Percentiles rank a stretch among this genome's conserved stretches.
Evolutionary conservation across 2,329 filamentous ascomycete genomes (phyloP).

Genomic region (Seiridium unicorne): DNA sequence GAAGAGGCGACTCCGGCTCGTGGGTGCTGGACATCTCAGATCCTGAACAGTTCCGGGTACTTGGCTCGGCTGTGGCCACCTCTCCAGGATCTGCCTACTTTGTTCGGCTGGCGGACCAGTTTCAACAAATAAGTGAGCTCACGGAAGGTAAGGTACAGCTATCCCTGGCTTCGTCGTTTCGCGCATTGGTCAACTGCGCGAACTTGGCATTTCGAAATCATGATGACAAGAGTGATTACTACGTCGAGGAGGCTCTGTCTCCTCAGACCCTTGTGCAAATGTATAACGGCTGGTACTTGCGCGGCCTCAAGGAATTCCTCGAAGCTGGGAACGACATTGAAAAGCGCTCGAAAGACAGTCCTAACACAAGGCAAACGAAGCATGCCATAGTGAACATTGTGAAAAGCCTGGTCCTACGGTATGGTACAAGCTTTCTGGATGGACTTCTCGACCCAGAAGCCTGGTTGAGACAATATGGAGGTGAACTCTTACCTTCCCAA

Average conservation of each 20-base stretch:
- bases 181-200: neutral
- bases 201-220: neutral
- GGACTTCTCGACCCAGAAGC: neutral
- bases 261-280: neutral
- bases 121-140: neutral
- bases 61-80: neutral
- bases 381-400: neutral
- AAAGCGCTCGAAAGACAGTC: neutral
- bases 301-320: neutral
- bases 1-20: neutral
- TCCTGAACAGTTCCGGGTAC: neutral
- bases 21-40: neutral
- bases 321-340: neutral
- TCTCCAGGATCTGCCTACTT: neutral
- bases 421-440: neutral
- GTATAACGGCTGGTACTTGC: neutral
- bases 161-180: neutral
- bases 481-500: neutral
- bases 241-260: neutral
- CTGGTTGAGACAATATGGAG: neutral
- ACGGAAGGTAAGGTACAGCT: neutral
- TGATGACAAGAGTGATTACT: neutral
- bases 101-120: neutral
- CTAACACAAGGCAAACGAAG: neutral
- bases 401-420: neutral